Evolutionary conservation across 2,329 filamentous ascomycete species (phyloP).

Genomic region (Exophiala xenobiotica): DNA sequence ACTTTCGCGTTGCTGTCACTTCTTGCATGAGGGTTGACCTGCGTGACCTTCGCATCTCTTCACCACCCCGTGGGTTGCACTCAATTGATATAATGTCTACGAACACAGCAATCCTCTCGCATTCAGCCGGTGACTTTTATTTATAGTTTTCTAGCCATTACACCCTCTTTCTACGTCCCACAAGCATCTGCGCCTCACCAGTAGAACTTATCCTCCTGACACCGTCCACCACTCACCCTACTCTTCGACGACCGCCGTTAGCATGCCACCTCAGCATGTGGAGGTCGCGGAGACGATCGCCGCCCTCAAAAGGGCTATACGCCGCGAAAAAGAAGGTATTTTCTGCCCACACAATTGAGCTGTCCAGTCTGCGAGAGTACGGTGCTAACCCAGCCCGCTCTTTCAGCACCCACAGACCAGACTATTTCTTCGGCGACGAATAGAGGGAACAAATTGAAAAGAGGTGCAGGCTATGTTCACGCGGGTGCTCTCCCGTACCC

Average conservation of each 20-base stretch:
- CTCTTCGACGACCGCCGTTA: neutral
- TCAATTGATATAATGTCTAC: neutral
- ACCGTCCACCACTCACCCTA: neutral
- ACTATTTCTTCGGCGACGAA: slow-evolving; percentile 56
- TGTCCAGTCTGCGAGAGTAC: slow-evolving; percentile 1
- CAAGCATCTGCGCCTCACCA: too few species aligned
- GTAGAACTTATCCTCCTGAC: neutral
- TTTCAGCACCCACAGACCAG: slow-evolving; percentile 45
- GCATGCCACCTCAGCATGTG: slow-evolving; percentile 31
- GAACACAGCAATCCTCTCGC: too few species aligned
- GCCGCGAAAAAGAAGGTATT: slow-evolving; percentile 48
- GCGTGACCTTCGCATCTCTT: neutral
- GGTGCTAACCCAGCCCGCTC: slow-evolving; percentile 6
- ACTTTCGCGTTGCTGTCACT: slow-evolving; percentile 2
- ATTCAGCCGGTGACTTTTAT: too few species aligned
- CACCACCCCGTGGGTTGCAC: neutral
- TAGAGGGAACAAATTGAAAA: slow-evolving; percentile 61
- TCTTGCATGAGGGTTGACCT: neutral
- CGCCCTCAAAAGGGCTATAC: slow-evolving; percentile 54
- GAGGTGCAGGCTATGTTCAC: slow-evolving; percentile 57
- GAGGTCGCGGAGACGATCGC: slow-evolving; percentile 54
- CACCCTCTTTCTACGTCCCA: too few species aligned
- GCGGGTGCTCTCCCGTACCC: slow-evolving; percentile 55
- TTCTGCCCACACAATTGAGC: neutral
- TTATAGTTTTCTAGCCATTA: too few species aligned